These are phyloP conservation scores for Cryptococcus depauperatus DNA, from an alignment of 1,284 basidiomycete species.

Conservation along the genomic window DNA sequence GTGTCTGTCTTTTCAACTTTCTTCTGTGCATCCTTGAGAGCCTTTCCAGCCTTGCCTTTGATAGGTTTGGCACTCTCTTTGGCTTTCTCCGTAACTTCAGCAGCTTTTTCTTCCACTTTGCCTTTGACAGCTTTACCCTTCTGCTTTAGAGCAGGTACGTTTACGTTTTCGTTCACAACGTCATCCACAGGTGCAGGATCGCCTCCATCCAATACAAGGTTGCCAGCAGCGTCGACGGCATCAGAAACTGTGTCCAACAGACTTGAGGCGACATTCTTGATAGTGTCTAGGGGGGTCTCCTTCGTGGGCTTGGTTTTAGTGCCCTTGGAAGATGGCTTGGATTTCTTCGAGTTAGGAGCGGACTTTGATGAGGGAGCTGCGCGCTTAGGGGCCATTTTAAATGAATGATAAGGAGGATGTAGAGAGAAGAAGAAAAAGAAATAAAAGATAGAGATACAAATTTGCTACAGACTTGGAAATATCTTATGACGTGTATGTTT, in stretches of 20 bases:
- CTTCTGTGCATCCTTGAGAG: constrained; percentile 20
- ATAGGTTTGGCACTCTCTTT: constrained; percentile 18
- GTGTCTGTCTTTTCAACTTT: constrained; percentile 15
- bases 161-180: constrained; percentile 19
- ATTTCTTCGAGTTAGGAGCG: constrained; percentile 11
- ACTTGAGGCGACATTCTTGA: constrained; percentile 15
- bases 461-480: too few relatives aligned
- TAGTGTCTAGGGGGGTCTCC: constrained; percentile 10
- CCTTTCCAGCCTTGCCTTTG: constrained; percentile 10
- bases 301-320: constrained; percentile 1
- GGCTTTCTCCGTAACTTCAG: constrained; percentile 17
- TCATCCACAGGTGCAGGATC: constrained; percentile 17
- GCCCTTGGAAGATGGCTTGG: constrained; percentile 7
- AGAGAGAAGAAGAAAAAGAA: too few relatives aligned
- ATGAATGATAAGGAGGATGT: too few relatives aligned
- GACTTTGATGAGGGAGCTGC: constrained; percentile 20
- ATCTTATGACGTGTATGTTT: too few relatives aligned
- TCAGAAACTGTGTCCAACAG: constrained; percentile 16
- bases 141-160: constrained; percentile 20
- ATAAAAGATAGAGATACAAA: too few relatives aligned
- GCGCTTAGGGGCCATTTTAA: constrained; percentile 21
- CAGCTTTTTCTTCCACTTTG: constrained; percentile 11
- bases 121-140: constrained; percentile 17
- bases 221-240: constrained; percentile 31
- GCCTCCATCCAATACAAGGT: constrained; percentile 31